Evolutionary conservation across 164 flowering plant species (phyloP).

Genomic region (Aristolochia fimbriata): DNA sequence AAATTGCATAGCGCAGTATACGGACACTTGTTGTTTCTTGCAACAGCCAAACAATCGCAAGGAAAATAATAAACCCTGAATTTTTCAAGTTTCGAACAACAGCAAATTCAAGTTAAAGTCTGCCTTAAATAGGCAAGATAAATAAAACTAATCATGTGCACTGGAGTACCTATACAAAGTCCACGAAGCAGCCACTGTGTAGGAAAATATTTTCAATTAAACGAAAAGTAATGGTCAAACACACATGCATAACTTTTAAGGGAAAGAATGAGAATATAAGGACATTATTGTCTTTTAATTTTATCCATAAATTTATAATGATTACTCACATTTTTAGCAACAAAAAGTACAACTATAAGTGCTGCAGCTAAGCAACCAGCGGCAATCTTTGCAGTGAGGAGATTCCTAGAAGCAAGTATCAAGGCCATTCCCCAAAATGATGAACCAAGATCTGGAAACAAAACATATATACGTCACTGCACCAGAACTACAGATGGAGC

Average conservation of each 20-base stretch:
- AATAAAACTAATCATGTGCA: constrained; percentile 1
- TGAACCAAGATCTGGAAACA: constrained; percentile 84
- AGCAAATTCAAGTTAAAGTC: neutral
- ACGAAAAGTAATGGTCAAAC: neutral
- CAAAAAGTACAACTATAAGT: constrained; percentile 70
- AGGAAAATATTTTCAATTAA: neutral
- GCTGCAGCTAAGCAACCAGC: constrained; percentile 79
- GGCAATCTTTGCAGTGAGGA: constrained; percentile 77
- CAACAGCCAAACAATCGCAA: constrained; percentile 70
- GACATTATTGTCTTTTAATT: neutral
- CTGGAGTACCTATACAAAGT: constrained; percentile 72
- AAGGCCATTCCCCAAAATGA: constrained; percentile 97
- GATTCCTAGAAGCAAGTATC: constrained; percentile 85
- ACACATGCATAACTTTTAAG: no score
- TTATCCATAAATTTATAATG: neutral
- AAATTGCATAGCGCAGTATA: constrained; percentile 74
- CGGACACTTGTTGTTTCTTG: constrained; percentile 68
- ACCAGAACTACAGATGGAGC: constrained; percentile 3
- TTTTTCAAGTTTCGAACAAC: constrained; percentile 2
- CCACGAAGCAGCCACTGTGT: constrained; percentile 92
- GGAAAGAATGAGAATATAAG: neutral
- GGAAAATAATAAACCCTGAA: constrained; percentile 82
- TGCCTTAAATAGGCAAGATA: neutral
- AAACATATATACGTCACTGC: neutral
- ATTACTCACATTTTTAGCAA: constrained; percentile 82